A percentile compares a stretch with the other conserved stretches of the same genome.
Conservation (phyloP, 208 protist species). For the Porcisia hertigi region DNA sequence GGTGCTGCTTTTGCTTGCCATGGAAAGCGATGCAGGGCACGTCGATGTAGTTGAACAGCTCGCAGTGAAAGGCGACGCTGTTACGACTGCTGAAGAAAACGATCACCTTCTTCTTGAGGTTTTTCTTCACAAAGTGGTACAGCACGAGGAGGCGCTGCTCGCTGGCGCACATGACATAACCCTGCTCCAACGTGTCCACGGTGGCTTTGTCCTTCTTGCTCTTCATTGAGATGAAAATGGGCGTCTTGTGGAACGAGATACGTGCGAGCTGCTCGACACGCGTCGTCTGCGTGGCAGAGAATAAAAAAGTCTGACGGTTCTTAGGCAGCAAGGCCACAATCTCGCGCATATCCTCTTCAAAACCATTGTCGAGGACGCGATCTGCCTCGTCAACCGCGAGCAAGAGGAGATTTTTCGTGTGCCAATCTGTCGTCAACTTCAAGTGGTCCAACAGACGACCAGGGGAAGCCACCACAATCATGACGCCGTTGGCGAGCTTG, state of each 20-base stretch:
- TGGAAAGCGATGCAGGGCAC: slow-evolving; percentile 99
- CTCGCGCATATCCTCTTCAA: slow-evolving; percentile 98
- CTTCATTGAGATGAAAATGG: slow-evolving; percentile 97
- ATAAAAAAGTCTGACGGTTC: slow-evolving; percentile 98
- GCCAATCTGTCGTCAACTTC: slow-evolving; percentile 97
- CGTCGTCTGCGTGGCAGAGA: slow-evolving; percentile 99
- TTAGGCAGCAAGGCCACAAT: slow-evolving; percentile 98
- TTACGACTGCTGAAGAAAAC: slow-evolving; percentile 99
- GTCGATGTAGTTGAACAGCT: slow-evolving; percentile 99
- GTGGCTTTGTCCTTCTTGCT: slow-evolving; percentile 90
- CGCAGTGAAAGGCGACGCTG: slow-evolving; percentile 98
- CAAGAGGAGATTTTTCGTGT: slow-evolving; percentile 96
- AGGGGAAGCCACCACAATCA: slow-evolving; percentile 92
- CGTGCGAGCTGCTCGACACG: slow-evolving; percentile 97
- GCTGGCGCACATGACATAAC: slow-evolving; percentile 97
- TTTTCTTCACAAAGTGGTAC: slow-evolving; percentile 99
- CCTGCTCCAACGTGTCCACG: slow-evolving; percentile 96
- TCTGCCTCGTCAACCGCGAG: slow-evolving; percentile 99
- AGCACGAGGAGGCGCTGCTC: slow-evolving; percentile 97
- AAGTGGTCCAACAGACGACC: slow-evolving; percentile 98
- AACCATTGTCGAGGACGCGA: slow-evolving; percentile 98
- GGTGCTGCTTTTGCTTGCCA: slow-evolving; percentile 99
- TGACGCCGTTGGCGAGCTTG: slow-evolving; percentile 86
- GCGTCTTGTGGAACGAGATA: slow-evolving; percentile 94
- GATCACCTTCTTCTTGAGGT: slow-evolving; percentile 98